These are phyloP conservation scores for Dryadomyces quercus-mongolicae DNA, from an alignment of 2,329 filamentous ascomycete species.

Conservation along the genomic window DNA sequence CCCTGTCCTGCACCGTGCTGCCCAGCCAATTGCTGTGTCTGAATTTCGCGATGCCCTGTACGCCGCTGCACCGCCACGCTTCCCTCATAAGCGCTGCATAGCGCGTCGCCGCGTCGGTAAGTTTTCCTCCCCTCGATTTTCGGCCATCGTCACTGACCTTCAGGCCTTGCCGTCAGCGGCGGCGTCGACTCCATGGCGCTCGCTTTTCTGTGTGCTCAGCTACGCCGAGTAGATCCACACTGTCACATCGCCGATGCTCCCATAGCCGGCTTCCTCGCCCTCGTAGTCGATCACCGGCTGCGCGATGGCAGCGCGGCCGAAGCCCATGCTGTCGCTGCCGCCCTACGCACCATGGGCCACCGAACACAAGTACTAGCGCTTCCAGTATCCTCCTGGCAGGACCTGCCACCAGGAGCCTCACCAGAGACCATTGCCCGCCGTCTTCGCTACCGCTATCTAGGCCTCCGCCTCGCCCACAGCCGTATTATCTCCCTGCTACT, in stretches of 20 bases:
- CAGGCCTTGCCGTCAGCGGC: slow-evolving; percentile 75
- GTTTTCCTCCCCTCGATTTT: slow-evolving; percentile 9
- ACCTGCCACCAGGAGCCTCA: not conserved
- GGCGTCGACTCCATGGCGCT: slow-evolving; percentile 98
- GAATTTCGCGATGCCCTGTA: slow-evolving; percentile 38
- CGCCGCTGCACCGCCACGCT: slow-evolving; percentile 37
- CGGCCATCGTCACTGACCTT: not conserved
- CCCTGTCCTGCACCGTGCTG: slow-evolving; percentile 25
- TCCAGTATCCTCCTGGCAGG: slow-evolving; percentile 30
- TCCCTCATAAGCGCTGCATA: slow-evolving; percentile 25
- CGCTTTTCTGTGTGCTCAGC: slow-evolving; percentile 54
- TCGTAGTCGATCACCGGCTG: slow-evolving; percentile 47
- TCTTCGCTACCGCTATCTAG: slow-evolving; percentile 62
- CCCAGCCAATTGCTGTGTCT: slow-evolving; percentile 23
- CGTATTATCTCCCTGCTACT: slow-evolving; percentile 53
- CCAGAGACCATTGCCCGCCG: slow-evolving; percentile 61
- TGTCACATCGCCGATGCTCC: slow-evolving; percentile 34
- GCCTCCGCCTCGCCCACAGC: slow-evolving; percentile 39
- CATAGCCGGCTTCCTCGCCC: slow-evolving; percentile 25
- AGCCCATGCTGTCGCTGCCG: slow-evolving; percentile 31
- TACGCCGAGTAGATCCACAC: slow-evolving; percentile 21
- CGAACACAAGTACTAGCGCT: slow-evolving; percentile 19
- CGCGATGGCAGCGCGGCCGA: slow-evolving; percentile 40
- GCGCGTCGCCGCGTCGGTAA: slow-evolving; percentile 29
- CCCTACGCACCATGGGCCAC: slow-evolving; percentile 24